Conservation (phyloP, 2,329 filamentous ascomycete species). For the Scleromitrula shiraiana region DNA sequence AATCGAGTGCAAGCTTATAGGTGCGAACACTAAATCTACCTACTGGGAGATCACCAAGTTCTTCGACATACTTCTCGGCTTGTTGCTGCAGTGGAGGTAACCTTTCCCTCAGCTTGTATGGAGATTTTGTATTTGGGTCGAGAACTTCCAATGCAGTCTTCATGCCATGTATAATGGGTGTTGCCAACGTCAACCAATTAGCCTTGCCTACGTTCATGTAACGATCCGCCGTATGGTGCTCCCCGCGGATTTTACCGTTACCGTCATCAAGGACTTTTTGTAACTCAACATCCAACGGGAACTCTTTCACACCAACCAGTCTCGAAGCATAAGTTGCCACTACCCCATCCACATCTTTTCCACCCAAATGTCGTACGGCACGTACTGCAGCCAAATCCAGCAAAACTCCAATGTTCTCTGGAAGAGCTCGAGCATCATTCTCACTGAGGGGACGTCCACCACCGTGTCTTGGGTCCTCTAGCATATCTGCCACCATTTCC, state of each 20-base stretch:
- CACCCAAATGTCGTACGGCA: conserved; percentile 31
- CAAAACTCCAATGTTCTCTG: conserved; percentile 34
- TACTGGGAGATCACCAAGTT: not conserved
- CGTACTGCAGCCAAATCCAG: conserved; percentile 38
- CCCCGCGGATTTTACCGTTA: no score
- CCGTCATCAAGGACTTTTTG: no score
- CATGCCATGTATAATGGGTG: conserved; percentile 35
- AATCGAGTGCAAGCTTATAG: conserved; percentile 11
- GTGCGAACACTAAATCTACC: not conserved
- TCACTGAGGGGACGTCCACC: conserved; percentile 7
- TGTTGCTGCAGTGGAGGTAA: not conserved
- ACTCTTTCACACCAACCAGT: conserved; percentile 13
- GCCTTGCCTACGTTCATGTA: not conserved
- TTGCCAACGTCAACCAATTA: conserved; percentile 26
- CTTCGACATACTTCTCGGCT: conserved; percentile 5
- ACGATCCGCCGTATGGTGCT: no score
- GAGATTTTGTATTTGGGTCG: not conserved
- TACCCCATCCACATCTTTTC: conserved; percentile 33
- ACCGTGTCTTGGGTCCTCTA: conserved; percentile 24
- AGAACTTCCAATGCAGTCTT: conserved; percentile 30
- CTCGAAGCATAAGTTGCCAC: conserved; percentile 33
- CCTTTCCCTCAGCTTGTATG: conserved; percentile 14
- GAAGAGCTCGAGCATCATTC: conserved; percentile 32
- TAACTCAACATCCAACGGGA: no score
- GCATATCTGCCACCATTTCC: conserved; percentile 25